Base-by-base conservation (phyloP, 768 basidiomycete genomes). In the Melanogaster broomeanus region DNA sequence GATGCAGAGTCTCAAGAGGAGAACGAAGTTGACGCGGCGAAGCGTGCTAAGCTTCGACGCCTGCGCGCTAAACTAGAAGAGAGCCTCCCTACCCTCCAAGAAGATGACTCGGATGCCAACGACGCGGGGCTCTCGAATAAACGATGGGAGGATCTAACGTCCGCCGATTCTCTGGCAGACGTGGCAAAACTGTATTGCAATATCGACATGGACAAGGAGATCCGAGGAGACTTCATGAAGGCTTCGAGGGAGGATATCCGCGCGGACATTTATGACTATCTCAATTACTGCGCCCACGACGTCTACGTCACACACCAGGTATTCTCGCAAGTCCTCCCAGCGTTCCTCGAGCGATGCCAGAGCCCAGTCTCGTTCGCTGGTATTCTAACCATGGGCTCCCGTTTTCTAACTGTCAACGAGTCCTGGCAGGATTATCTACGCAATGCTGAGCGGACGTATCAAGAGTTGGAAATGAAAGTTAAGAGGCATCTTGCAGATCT, bases 311-410 rank as follows among this genome's bases (percentile, higher is more conserved):
- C 96, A 0, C 89, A 95, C 61, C 75, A 79, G 6, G 91, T 98
- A 7, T 97, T 83, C 65, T 60, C 76, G 13, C 77, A 81, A 48
- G 86, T 88, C 25, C 79, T 97, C 7, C 94, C 95, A 0, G 76
- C 83, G 0, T 99, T 96, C 65, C 76, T 93, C 38, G 64, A 75
- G 25, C 83, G 83, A 6, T 99, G 95, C 68, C 93, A 94, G 0
- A 90, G 88, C 65, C 97, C 95, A 0, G 94, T 91, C 3, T 89
- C 91, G 1, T 98, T 98, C 65, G 87, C 93, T 0, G 95, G 96
- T 6, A 79, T 94, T 24, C 72, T 95, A 38, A 83, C 83, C 4
- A 98, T 99, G 97, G 90, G 92, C 1, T 91, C 87, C 16, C 85
- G 90, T 45, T 91, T 98, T 62, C 74, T 99, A 37, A 87, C 93